Evolutionary conservation across 2,329 filamentous ascomycete species (phyloP), one percentile per base, ranked within the genome.

Genomic region (Nigrospora sphaerica): DNA sequence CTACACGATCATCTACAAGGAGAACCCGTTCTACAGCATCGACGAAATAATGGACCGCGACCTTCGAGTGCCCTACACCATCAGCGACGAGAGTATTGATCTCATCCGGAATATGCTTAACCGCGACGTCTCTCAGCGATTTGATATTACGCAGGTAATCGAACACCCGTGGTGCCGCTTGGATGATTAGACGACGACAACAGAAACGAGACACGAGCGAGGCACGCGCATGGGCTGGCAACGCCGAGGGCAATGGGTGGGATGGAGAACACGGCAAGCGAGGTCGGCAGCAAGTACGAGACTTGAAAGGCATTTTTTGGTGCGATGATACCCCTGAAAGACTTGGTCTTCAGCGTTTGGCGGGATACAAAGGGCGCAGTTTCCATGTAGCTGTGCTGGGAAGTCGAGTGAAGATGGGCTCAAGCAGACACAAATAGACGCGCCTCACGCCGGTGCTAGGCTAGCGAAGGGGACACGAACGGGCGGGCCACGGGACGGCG

Each of bases 11-110:
- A 86, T 97, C 60, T 98, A 98, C 77, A 98, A 97, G 70, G 93
- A 98, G 70, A 98, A 98, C 62, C 92, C 93, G 1, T 98, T 96
- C 67, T 97, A 97, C 76, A 95, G 87, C 67, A 93, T 97, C 59
- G 93, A 98, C 65, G 93, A 98, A 73, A 98, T 98, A 61, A 95
- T 97, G 80, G 93, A 98, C 64, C 91, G 92, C 60, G 92, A 96
- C 57, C 73, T 98, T 49, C 81, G 93, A 41, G 85, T 98, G 28
- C 93, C 93, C 0, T 96, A 88, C 63, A 79, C 86, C 32, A 82
- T 92, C 71, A 90, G 88, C 64, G 90, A 96, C 53, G 86, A 91
- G 54, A 95, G 90, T 65, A 95, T 98, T 54, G 86, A 96, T 57
- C 74, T 98, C 44, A 86, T 98, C 52, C 81, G 89, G 37, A 77